Conservation (phyloP, 305 asterid genomes). For the Nicotiana rustica region DNA sequence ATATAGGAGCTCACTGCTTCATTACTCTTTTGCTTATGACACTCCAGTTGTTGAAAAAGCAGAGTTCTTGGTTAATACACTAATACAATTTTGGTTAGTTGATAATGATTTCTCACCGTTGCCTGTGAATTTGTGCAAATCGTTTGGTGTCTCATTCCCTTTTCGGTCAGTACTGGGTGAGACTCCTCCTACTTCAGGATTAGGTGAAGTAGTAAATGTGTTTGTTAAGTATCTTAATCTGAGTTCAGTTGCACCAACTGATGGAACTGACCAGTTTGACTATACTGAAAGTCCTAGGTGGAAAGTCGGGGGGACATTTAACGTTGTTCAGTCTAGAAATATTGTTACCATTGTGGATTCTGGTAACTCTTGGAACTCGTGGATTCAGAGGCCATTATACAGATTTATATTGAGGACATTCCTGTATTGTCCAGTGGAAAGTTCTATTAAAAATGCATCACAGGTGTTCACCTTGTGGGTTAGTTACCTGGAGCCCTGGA, state of each 20-base stretch:
- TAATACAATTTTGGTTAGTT: conserved; percentile 89
- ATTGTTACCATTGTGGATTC: conserved; percentile 47
- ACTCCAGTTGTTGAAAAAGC: conserved; percentile 67
- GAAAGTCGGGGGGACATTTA: conserved; percentile 56
- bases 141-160: conserved; percentile 65
- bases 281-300: conserved; percentile 53
- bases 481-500: conserved; percentile 90
- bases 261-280: conserved; percentile 57
- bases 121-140: conserved; percentile 70
- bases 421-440: conserved; percentile 76
- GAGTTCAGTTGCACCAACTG: conserved; percentile 47
- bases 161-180: conserved; percentile 71
- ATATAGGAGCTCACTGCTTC: conserved; percentile 80
- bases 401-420: conserved; percentile 85
- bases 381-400: conserved; percentile 88
- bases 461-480: conserved; percentile 91
- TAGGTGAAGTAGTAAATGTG: conserved; percentile 77
- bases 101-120: conserved; percentile 90
- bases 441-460: conserved; percentile 79
- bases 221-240: conserved; percentile 70
- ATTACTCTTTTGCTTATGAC: conserved; percentile 70
- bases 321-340: conserved; percentile 54
- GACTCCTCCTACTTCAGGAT: conserved; percentile 82
- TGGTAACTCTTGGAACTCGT: conserved; percentile 65
- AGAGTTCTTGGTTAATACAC: conserved; percentile 68